These are phyloP conservation scores for Suhomyces pyralidae DNA, from an alignment of 805 yeast species.

Conservation along the genomic window DNA sequence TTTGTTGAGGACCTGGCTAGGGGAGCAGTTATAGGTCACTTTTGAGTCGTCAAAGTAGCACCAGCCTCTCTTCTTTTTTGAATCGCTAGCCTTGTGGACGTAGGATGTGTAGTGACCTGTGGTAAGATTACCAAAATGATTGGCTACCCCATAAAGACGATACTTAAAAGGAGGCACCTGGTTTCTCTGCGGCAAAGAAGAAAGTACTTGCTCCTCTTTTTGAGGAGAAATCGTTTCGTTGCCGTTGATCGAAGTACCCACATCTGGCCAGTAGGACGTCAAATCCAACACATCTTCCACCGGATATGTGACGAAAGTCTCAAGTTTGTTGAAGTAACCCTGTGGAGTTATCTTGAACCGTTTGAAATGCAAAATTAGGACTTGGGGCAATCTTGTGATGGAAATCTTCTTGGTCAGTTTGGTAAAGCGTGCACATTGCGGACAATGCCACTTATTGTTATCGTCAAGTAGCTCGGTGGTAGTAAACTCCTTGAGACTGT, in stretches of 20 bases:
- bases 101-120: conserved; percentile 90
- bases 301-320: conserved; percentile 68
- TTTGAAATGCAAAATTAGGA: conserved; percentile 80
- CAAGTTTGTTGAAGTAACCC: conserved; percentile 53
- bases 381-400: conserved; percentile 74
- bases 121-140: conserved; percentile 76
- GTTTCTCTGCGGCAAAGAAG: conserved; percentile 59
- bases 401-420: conserved; percentile 65
- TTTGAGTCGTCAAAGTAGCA: conserved; percentile 78
- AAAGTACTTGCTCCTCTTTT: conserved; percentile 43
- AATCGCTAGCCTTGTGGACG: conserved; percentile 53
- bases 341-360: conserved; percentile 58
- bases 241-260: conserved; percentile 26
- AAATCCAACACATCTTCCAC: conserved; percentile 53
- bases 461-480: conserved; percentile 71
- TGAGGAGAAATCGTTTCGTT: conserved; percentile 28
- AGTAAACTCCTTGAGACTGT: conserved; percentile 76
- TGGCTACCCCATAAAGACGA: conserved; percentile 73
- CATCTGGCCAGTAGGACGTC: conserved; percentile 68
- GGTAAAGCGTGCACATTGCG: conserved; percentile 62
- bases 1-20: conserved; percentile 56
- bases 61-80: conserved; percentile 59
- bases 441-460: conserved; percentile 83
- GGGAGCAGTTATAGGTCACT: conserved; percentile 51
- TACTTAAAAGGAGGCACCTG: conserved; percentile 81